These are phyloP conservation scores for Picea glauca DNA, from an alignment of 75 land plant species.

Conservation along the genomic window DNA sequence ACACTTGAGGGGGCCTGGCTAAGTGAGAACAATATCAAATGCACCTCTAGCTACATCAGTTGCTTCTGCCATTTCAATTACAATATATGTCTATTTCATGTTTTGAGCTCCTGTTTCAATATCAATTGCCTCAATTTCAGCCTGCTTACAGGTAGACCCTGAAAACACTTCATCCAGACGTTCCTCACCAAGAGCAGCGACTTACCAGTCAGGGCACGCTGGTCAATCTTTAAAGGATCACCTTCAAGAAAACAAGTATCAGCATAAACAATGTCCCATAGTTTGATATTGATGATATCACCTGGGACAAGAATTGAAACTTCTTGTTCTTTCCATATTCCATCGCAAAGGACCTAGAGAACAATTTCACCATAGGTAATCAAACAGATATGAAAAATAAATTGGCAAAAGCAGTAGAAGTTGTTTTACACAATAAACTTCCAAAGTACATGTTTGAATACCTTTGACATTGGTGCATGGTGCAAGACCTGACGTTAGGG, in stretches of 20 bases:
- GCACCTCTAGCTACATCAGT: too few species aligned
- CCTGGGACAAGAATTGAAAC: too few species aligned
- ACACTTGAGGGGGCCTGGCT: too few species aligned
- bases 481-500: conserved; percentile 83
- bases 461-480: conserved; percentile 44
- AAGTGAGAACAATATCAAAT: too few species aligned
- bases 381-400: background rate
- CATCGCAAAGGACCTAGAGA: conserved; percentile 45
- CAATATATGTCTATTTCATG: conserved; percentile 23
- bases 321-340: conserved; percentile 61
- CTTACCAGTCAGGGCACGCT: conserved; percentile 70
- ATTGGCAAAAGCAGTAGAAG: too few species aligned
- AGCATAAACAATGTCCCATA: too few species aligned
- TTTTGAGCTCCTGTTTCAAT: conserved; percentile 38
- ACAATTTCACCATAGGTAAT: background rate
- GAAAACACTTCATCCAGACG: conserved; percentile 37
- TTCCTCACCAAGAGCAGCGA: conserved; percentile 71
- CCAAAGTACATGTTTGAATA: background rate
- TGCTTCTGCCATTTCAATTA: conserved; percentile 15
- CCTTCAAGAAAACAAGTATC: too few species aligned
- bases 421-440: too few species aligned
- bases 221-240: conserved; percentile 31
- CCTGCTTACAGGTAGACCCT: conserved; percentile 48
- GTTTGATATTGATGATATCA: too few species aligned
- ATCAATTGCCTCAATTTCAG: conserved; percentile 54